Base-by-base conservation (phyloP, 148 eudicot species). In the Heliosperma pusillum region DNA sequence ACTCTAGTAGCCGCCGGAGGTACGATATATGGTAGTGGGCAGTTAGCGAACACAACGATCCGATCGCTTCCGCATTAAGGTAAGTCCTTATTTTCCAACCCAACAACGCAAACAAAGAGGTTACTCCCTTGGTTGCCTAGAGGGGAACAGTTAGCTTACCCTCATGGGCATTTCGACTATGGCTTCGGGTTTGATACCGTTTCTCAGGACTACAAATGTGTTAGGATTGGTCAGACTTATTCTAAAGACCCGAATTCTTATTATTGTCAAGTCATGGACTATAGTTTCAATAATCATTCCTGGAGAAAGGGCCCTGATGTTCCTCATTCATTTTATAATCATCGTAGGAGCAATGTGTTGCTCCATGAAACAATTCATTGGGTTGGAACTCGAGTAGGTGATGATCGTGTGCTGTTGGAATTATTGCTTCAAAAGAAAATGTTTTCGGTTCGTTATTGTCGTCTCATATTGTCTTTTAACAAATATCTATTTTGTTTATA, bases 161-260 rank as follows among this genome's bases (percentile, higher is more conserved):
- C 0, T 16, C 10, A 0, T 2, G 13, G 29, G 9, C 3, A 1
- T 8, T 59, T 56, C 8, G 4, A 58, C 7, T 30, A 17, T 73
- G 81, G 74, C 36, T 79, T 79, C 4, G 74, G 77, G 16, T 68
- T 59, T 79, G 74, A 67, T 47, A 20, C 36, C 13, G 40, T 57
- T 2, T 16, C 53, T 9, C 36, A 47, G 13, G 77, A 73, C 60
- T 79, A 79, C 8, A 79, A 67, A 47, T 79, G 62, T 73, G 77
- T 79, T n/a, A 68, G 74, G 63, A 79, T 79, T 57, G 59, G 26
- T 30, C 50, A 42, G 68, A 71, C 15, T 55, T 47, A 9, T 0
- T 0, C 25, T 3, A 7, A 27, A 24, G 74, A 45, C 3, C 36
- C 40, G 3, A 57, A 13, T 13, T 11, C 8, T 5, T 27, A 1